phyloP scores from a whole-genome alignment of 805 yeast genomes.

The Clavispora vitiphila region DNA sequence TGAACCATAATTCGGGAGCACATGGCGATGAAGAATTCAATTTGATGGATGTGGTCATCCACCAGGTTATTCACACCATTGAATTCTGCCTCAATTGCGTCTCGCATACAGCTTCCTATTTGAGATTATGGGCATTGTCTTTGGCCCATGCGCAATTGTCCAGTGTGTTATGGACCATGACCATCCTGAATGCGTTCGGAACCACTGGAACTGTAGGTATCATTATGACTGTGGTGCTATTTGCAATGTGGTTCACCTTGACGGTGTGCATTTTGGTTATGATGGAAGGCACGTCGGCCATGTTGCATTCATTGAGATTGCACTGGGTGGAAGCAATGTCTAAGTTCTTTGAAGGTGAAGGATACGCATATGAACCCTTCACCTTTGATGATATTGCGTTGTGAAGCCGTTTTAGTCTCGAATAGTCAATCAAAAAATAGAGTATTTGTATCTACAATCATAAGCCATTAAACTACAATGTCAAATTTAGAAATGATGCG shows the following conservation, averaged over 20 bases:
- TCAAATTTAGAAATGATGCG: not conserved
- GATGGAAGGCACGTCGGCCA: constrained; percentile 84
- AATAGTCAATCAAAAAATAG: too few species aligned
- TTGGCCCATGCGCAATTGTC: constrained; percentile 78
- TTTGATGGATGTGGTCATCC: constrained; percentile 68
- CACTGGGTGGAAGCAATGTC: constrained; percentile 86
- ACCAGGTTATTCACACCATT: constrained; percentile 76
- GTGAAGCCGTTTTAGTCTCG: not conserved
- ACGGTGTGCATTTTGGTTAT: constrained; percentile 65
- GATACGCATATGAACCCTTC: constrained; percentile 63
- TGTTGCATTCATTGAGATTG: constrained; percentile 70
- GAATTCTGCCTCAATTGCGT: constrained; percentile 78
- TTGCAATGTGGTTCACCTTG: constrained; percentile 71
- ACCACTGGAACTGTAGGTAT: constrained; percentile 51
- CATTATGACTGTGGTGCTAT: constrained; percentile 52
- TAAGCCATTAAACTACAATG: too few species aligned
- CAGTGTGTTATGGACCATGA: constrained; percentile 72
- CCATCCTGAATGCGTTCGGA: constrained; percentile 59
- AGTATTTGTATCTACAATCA: not conserved
- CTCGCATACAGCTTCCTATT: constrained; percentile 73
- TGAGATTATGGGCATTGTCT: constrained; percentile 75
- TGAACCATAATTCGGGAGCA: constrained; percentile 23
- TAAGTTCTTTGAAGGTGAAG: constrained; percentile 75
- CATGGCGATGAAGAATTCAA: constrained; percentile 38
- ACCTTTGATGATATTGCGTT: constrained; percentile 29